Evolutionary conservation across 495 filamentous ascomycete species (phyloP).

Genomic region (Diplogelasinospora grovesii): DNA sequence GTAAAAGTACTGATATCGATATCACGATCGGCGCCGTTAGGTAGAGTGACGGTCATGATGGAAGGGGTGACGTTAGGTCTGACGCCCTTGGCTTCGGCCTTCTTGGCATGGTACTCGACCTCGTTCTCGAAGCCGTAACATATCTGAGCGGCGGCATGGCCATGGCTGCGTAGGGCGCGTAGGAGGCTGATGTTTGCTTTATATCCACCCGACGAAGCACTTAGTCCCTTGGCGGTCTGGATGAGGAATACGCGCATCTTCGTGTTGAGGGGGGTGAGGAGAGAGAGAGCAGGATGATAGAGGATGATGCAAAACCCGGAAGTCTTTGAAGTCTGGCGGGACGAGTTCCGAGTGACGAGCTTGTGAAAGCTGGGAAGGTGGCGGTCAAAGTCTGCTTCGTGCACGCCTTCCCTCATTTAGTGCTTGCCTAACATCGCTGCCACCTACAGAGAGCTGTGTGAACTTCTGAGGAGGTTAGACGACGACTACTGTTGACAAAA

Average conservation of each 20-base stretch:
- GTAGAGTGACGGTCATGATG: constrained; percentile 1
- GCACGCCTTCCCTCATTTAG: too few species aligned
- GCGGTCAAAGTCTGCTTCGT: too few species aligned
- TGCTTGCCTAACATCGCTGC: too few species aligned
- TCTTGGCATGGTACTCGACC: constrained; percentile 8
- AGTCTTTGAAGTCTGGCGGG: too few species aligned
- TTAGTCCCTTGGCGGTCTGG: constrained; percentile 26
- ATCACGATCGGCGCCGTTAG: neutral
- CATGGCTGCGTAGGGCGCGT: constrained; percentile 10
- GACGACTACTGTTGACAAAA: too few species aligned
- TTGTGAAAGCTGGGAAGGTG: too few species aligned
- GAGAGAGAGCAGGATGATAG: too few species aligned
- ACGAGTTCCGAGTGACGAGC: too few species aligned
- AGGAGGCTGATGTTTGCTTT: constrained; percentile 25
- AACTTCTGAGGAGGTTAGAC: too few species aligned
- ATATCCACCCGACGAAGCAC: constrained; percentile 27
- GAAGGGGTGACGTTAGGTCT: constrained; percentile 7
- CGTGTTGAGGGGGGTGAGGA: too few species aligned
- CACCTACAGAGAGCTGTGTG: too few species aligned
- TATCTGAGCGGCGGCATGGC: constrained; percentile 19
- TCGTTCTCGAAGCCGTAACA: constrained; percentile 21
- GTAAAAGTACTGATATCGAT: constrained; percentile 17
- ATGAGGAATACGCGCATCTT: constrained; percentile 24
- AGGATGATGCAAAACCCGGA: too few species aligned
- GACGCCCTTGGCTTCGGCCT: constrained; percentile 16